Base-by-base conservation (phyloP, 352 stramenopile genomes). In the Phytophthora foliorum region DNA sequence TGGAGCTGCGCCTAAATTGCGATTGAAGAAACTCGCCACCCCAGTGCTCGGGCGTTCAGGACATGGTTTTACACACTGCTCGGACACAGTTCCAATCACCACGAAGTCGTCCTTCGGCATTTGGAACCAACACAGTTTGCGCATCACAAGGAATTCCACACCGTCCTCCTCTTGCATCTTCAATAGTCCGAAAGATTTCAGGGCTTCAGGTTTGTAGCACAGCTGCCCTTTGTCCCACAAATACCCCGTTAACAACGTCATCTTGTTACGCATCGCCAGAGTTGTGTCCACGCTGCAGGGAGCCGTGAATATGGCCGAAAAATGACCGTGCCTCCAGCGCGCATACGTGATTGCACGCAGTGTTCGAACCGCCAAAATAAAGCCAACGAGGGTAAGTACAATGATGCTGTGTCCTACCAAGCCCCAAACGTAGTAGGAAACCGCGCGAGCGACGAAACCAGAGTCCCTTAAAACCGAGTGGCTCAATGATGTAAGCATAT, bases 161-260 rank as follows among this genome's bases (percentile, higher is more conserved):
- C 24, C 49, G 27, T 57, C 36, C 19, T 57, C 42, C 2, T 63
- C 49, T 14, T 39, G 27, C 14, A 57, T 14, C 10, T 52, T 58
- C 9, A 73, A 31, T 31, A 73, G 14, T 3, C 65, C 58, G 29
- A 69, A 54, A 6, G 65, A 36, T 48, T 69, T 69, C 9, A 69
- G 24, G 1, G 19, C 41, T 4, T 73, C 52, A 10, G 46, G 9
- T 22, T 16, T 55, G 58, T 73, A 73, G 27, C 45, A 63, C 16
- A 73, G 24, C 17, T 48, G 53, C 3, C 52, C 57, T 5, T 45
- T 24, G 0, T 42, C 22, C 17, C 17, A 50, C 11, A 29, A 36
- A 41, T 64, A 73, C 13, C 57, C 50, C 9, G 24, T 34, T 5
- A 72, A 21, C 41, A 58, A 39, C 8, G 57, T 66, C 64, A 68